These are phyloP conservation scores for Tetrahymena elliotti DNA, from an alignment of 73 alveolate species.

Conservation along the genomic window DNA sequence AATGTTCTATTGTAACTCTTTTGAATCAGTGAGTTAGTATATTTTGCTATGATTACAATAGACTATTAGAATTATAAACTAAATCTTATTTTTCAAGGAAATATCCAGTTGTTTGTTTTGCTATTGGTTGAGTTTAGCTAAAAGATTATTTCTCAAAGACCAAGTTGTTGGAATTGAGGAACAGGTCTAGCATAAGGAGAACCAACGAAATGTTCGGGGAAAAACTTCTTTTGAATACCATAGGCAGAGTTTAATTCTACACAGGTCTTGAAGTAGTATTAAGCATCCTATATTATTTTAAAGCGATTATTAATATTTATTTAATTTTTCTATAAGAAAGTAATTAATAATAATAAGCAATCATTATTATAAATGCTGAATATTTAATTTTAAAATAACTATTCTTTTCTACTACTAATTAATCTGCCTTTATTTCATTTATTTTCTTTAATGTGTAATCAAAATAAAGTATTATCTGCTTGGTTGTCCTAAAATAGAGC, in stretches of 20 bases:
- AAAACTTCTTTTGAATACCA: slow-evolving; percentile 33
- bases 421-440: too few relatives aligned
- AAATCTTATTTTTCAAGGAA: not conserved
- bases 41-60: not conserved
- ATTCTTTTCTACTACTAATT: too few relatives aligned
- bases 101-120: not conserved
- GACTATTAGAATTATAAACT: not conserved
- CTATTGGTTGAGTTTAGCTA: not conserved
- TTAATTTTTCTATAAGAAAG: not conserved
- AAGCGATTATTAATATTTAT: not conserved
- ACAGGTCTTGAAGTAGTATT: slow-evolving; percentile 22
- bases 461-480: too few relatives aligned
- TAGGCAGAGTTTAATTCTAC: slow-evolving; percentile 31
- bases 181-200: slow-evolving; percentile 37
- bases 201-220: slow-evolving; percentile 41
- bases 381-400: too few relatives aligned
- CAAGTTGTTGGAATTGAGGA: slow-evolving; percentile 41
- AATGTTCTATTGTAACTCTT: not conserved
- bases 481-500: not conserved
- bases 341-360: not conserved
- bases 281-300: slow-evolving; percentile 7
- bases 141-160: not conserved
- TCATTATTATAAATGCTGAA: too few relatives aligned
- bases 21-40: not conserved
- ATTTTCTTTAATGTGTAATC: too few relatives aligned